Base-by-base conservation (phyloP, 2,329 filamentous ascomycete species). In the Arthrinium puccinioides region DNA sequence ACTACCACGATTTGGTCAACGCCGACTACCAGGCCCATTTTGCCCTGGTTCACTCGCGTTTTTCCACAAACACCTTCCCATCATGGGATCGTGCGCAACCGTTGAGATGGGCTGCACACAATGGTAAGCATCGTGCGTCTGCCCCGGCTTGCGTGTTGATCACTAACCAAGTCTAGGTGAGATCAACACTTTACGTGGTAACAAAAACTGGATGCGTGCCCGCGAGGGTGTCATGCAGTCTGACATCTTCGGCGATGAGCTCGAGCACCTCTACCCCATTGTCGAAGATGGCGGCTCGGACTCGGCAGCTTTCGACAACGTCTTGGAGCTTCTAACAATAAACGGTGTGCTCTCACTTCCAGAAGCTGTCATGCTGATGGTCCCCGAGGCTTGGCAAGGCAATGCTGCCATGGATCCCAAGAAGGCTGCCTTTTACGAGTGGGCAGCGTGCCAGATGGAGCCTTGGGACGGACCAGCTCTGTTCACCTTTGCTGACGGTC, bases 201-300 rank as follows among this genome's bases (percentile, higher is more conserved):
- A 97, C 72, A 97, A 97, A 75, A 97, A 97, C 67, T 97, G 90
- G 90, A 97, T 97, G 90, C 84, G 89, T 51, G 90, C 90, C 44
- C 82, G 90, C 56, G 90, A 97, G 67, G 90, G 90, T 63, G 82
- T 95, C 47, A 85, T 97, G 76, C 85, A 87, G 59, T 97, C 90
- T 2, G 82, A 89, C 48, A 72, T 94, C 38, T 97, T 97, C 59
- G 87, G 87, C 45, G 87, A 94, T 20, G 89, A 96, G 55, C 79
- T 97, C 13, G 88, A 96, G 63, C 67, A 74, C 52, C 77, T 97
- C 40, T 96, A 95, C 60, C 90, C 90, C 18, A 88, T 97, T 51
- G 87, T 97, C 37, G 90, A 97, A 64, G 89, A 96, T 55, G 90
- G 90, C 51, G 90, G 90, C 45, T 97, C 90, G 37, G 90, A 97